Evolutionary conservation across 2,329 filamentous ascomycete genomes (phyloP).

Genomic region (Ilyonectria sp.): DNA sequence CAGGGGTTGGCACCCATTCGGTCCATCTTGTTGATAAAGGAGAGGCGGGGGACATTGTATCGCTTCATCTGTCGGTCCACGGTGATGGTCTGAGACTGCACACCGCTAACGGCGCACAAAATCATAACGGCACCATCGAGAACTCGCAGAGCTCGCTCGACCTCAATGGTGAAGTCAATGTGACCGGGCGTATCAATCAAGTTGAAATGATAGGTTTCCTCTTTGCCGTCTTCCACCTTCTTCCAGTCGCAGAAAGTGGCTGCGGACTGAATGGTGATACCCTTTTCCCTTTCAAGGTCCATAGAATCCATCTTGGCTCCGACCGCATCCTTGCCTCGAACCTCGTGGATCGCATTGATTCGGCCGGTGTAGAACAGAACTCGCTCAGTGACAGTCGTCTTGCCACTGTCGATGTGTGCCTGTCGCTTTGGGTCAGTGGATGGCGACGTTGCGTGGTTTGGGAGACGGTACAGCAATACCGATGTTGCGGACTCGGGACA

Average conservation of each 20-base stretch:
- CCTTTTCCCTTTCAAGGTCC: constrained; percentile 98
- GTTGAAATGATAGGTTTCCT: constrained; percentile 97
- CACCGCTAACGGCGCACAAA: constrained; percentile 95
- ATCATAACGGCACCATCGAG: constrained; percentile 99
- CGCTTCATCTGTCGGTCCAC: constrained; percentile 99
- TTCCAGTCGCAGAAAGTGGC: constrained; percentile 98
- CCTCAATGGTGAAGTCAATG: constrained; percentile 99
- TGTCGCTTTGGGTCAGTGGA: constrained; percentile 53
- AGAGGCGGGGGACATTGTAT: constrained; percentile 95
- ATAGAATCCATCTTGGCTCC: constrained; percentile 99
- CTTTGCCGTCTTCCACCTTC: constrained; percentile 86
- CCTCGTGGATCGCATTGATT: constrained; percentile 97
- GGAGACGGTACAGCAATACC: constrained; percentile 84
- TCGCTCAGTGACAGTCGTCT: constrained; percentile 96
- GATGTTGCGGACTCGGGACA: constrained; percentile 92
- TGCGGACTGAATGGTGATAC: constrained; percentile 98
- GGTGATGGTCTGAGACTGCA: constrained; percentile 98
- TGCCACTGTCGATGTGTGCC: constrained; percentile 99
- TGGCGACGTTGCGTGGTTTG: constrained; percentile 4
- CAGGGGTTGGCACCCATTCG: constrained; percentile 98
- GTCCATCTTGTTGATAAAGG: constrained; percentile 99
- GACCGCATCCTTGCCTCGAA: constrained; percentile 92
- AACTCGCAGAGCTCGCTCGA: constrained; percentile 94
- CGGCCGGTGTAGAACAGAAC: constrained; percentile 98
- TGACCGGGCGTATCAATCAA: constrained; percentile 98